Base-by-base conservation (phyloP, 805 yeast species). In the Suhomyces kilbournensis region DNA sequence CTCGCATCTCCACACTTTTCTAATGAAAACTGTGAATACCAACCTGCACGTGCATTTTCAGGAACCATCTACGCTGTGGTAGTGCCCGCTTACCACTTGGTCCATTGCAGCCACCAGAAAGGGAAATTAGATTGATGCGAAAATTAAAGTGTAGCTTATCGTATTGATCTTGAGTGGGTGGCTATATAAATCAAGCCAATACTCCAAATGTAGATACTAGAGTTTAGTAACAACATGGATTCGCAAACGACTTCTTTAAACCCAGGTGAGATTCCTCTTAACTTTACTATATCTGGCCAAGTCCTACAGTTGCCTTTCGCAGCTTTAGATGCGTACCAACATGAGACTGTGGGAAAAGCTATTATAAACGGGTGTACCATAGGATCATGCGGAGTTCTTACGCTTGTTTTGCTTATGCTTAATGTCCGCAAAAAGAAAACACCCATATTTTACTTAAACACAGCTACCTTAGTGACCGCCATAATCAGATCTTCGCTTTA, bases 401-500 rank as follows among this genome's bases (percentile, higher is more conserved):
- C 32, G 6, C 9, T 47, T 1, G 46, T 56, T 15, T 26, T 52
- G 10, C 17, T 54, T 12, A 53, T 55, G 17, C 26, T 55, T 25
- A 53, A 51, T n/a, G 7, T 55, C 35, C 79, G 77, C 50, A 81
- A 79, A 53, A 81, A 77, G 59, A 77, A 68, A 20, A 82, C 92
- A 0, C 88, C 91, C 7, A 80, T 90, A 26, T 93, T 90, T 65
- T 65, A 84, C n/a, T 68, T 90, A 44, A 91, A 92, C 67, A 84
- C 84, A 63, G 48, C 75, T 2, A 81, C 88, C 32, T 71, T 93
- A 49, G 47, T 81, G 2, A 63, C 83, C 4, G 68, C 85, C 49
- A 66, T 85, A 4, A 52, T 90, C 14, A 86, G 88, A 49, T 80
- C 91, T 0, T 77, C 80, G 2, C 68, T 91, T 5, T 84, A 79